phyloP scores from a whole-genome alignment of 2,329 filamentous ascomycete genomes.

The Aspergillus sojae region DNA sequence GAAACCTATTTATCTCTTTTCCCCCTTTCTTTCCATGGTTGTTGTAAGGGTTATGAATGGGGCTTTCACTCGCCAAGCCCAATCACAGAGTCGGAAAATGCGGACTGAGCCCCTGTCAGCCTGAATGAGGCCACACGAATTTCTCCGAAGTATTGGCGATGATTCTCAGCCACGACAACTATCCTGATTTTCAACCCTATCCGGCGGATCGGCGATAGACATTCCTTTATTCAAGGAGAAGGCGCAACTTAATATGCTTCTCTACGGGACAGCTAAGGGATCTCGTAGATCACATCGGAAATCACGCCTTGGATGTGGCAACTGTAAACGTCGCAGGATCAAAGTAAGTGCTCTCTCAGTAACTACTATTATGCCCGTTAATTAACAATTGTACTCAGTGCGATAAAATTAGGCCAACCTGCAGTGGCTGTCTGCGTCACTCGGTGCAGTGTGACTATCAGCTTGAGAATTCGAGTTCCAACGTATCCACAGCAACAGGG shows the following conservation, averaged over 20 bases:
- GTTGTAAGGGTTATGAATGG: neutral
- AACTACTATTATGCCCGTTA: neutral
- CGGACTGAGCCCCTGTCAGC: neutral
- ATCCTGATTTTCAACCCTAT: neutral
- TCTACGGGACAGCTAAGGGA: neutral
- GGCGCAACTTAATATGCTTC: neutral
- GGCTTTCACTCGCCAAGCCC: neutral
- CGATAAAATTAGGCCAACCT: constrained; percentile 15
- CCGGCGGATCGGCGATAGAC: neutral
- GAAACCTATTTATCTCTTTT: neutral
- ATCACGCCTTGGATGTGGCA: constrained; percentile 16
- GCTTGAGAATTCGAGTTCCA: neutral
- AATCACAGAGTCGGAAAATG: neutral
- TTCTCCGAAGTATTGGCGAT: neutral
- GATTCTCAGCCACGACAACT: neutral
- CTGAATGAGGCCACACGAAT: neutral
- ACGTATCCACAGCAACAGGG: neutral
- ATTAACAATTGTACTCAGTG: constrained; percentile 8
- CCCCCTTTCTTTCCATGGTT: neutral
- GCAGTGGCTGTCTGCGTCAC: constrained; percentile 16
- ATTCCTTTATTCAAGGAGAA: neutral
- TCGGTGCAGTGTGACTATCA: constrained; percentile 14
- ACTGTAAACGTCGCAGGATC: constrained; percentile 17
- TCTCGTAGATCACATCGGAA: constrained; percentile 17
- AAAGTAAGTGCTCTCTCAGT: constrained; percentile 11